phyloP scores from a whole-genome alignment of 1,284 basidiomycete genomes.

The Boletellus deceptivus region DNA sequence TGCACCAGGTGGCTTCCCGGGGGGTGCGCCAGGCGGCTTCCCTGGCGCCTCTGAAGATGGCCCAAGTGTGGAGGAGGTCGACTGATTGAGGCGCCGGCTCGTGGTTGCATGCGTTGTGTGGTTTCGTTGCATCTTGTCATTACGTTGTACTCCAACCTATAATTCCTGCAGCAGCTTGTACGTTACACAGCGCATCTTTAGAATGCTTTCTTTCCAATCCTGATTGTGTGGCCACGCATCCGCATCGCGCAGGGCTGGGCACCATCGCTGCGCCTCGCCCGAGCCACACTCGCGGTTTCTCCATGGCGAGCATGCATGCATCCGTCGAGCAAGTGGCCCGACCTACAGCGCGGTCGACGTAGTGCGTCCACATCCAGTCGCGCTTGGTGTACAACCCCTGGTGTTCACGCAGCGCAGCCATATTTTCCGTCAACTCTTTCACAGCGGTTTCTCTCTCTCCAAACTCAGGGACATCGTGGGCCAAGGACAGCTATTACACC shows the following conservation, averaged over 20 bases:
- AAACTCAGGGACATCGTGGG: constrained; percentile 66
- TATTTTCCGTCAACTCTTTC: constrained; percentile 61
- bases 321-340: constrained; percentile 29
- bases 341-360: constrained; percentile 21
- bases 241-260: too few species aligned
- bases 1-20: constrained; percentile 49
- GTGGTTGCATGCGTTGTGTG: constrained; percentile 17
- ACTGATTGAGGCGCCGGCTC: constrained; percentile 48
- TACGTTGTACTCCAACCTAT: constrained; percentile 33
- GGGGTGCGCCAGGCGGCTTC: constrained; percentile 53
- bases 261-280: too few species aligned
- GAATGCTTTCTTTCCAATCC: constrained; percentile 19
- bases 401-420: constrained; percentile 39
- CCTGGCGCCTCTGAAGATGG: constrained; percentile 67
- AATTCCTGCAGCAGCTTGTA: constrained; percentile 33
- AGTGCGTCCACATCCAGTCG: constrained; percentile 20
- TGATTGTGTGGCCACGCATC: too few species aligned
- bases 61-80: constrained; percentile 89
- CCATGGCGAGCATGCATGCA: neutral
- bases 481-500: constrained; percentile 54
- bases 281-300: too few species aligned
- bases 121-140: constrained; percentile 29
- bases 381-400: neutral
- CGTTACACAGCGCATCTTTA: constrained; percentile 34
- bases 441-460: constrained; percentile 50